These are phyloP conservation scores for Discostella pseudostelligera DNA, from an alignment of 108 stramenopile genomes.

Conservation along the genomic window DNA sequence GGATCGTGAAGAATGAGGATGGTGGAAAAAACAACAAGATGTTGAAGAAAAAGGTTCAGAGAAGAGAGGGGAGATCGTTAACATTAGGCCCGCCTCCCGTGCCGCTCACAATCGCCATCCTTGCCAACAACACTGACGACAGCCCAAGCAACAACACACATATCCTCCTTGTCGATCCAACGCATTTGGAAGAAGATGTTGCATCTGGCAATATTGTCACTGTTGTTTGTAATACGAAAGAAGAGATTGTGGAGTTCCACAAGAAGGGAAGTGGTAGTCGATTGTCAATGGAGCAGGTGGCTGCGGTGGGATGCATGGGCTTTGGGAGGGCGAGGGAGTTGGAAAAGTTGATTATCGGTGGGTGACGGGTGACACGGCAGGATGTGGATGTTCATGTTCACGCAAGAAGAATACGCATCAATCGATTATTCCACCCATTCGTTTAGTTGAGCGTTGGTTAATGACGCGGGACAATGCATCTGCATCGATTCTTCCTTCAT, in stretches of 20 bases:
- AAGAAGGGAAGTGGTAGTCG: slow-evolving; percentile 43
- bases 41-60: slow-evolving; percentile 11
- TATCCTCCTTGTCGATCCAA: slow-evolving; percentile 40
- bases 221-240: slow-evolving; percentile 33
- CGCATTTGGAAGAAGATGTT: slow-evolving; percentile 41
- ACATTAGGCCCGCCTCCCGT: slow-evolving; percentile 41
- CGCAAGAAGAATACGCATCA: no score
- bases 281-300: slow-evolving; percentile 29
- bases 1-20: slow-evolving; percentile 27
- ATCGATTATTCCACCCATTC: no score
- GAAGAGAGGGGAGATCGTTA: slow-evolving; percentile 23
- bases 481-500: no score
- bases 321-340: slow-evolving; percentile 39
- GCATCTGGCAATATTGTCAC: slow-evolving; percentile 33
- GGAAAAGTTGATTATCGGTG: slow-evolving; percentile 19
- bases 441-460: no score
- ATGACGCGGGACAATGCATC: no score
- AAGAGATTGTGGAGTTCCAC: slow-evolving; percentile 32
- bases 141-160: background rate
- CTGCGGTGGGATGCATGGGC: slow-evolving; percentile 32
- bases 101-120: slow-evolving; percentile 36
- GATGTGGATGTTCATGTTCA: no score
- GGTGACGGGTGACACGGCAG: no score
- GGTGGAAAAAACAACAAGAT: background rate
- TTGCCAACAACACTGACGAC: slow-evolving; percentile 8